Evolutionary conservation across 768 basidiomycete genomes (phyloP), one percentile per base, ranked within the genome.

Genomic region (Tubosaeta brunneosetosa): DNA sequence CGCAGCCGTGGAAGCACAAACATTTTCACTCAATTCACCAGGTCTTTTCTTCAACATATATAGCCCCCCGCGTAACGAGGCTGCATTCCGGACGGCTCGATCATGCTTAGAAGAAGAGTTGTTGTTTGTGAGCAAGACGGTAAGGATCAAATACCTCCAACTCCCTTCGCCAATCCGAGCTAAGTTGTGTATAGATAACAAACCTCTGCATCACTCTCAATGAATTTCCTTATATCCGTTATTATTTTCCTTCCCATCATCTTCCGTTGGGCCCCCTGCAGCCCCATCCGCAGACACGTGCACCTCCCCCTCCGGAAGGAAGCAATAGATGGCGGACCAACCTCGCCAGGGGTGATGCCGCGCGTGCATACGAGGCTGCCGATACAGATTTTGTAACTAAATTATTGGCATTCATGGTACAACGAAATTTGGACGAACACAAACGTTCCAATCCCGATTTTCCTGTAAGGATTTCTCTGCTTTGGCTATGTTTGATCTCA

Each of bases 141-240:
- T 89, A 59, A 49, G 49, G 27, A 32, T 43, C 43, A 22, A 25
- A 29, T 10, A n/a, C 22, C 14, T 17, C 26, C 29, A 12, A 16
- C 3, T 32, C 14, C 29, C 26, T 50, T 52, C 14, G n/a, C 37
- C 25, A 19, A 16, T 43, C 47, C 53, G 13, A 57, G 50, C 47
- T 52, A 10, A 31, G n/a, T 42, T 17, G 38, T 17, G 45, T 16
- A 47, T 61, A 88, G 94, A 86, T 99, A 57, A 69, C 91, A 26
- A 97, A 97, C 61, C 71, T 94, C 4, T 91, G 94, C 68, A 86
- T 97, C 14, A 83, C 91, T 0, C 71, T 98, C 27, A 88, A 92
- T 61, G 97, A 99, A 66, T 91, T 86, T 62, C 97, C 97, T 0
- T 87, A 82, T 66, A 86, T 98, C 58, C 87, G 95, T 31, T 98